phyloP scores from a whole-genome alignment of 179 eudicot species.

The Spinacia oleracea region DNA sequence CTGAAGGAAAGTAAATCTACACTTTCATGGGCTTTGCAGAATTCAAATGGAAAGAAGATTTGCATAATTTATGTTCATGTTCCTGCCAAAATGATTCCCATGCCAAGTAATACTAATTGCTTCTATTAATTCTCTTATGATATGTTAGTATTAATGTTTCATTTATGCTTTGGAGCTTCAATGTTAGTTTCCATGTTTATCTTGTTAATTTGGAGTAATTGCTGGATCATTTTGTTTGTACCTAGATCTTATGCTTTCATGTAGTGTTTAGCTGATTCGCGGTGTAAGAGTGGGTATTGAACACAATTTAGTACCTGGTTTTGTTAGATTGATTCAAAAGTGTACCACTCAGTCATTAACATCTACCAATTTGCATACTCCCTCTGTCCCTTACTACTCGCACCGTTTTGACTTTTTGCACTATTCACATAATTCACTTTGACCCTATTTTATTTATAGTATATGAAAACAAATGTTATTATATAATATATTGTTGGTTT shows the following conservation, averaged over 20 bases:
- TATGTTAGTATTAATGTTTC: background rate
- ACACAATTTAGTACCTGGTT: background rate
- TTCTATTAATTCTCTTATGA: background rate
- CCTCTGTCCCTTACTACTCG: no score
- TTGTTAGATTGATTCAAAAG: background rate
- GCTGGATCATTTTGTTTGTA: background rate
- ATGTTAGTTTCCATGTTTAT: conserved; percentile 8
- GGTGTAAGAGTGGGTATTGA: no score
- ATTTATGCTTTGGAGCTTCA: background rate
- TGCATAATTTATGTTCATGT: conserved; percentile 79
- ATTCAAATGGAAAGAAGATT: conserved; percentile 58
- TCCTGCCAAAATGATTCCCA: conserved; percentile 68
- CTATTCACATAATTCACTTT: no score
- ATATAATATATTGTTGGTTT: no score
- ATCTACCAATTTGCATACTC: background rate
- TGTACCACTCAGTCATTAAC: no score
- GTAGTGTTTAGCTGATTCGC: background rate
- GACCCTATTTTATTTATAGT: no score
- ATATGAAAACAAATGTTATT: no score
- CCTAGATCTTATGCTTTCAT: background rate
- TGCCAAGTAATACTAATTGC: conserved; percentile 47
- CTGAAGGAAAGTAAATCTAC: conserved; percentile 50
- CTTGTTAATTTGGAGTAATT: background rate
- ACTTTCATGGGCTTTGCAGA: conserved; percentile 71
- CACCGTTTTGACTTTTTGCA: no score